Evolutionary conservation across 176 grass and related monocot genomes (phyloP).

Genomic region (Avena sativa): DNA sequence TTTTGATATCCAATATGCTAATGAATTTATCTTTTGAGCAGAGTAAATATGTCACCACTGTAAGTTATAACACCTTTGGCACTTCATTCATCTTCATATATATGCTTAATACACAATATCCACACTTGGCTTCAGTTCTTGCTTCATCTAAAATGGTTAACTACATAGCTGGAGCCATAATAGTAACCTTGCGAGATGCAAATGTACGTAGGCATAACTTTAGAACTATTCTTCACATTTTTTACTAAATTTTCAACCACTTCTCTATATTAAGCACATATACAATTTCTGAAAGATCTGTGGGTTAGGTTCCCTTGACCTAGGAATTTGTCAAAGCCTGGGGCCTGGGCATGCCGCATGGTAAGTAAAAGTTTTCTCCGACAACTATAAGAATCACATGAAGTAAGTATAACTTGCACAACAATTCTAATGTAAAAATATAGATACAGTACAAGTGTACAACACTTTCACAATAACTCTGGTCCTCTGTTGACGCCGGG

Average conservation of each 20-base stretch:
- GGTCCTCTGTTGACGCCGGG: too few species aligned
- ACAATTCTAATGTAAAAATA: too few species aligned
- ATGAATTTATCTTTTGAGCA: background rate
- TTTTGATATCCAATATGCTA: background rate
- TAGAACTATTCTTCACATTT: background rate
- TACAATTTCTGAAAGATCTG: background rate
- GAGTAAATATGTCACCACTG: background rate
- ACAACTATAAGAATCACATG: too few species aligned
- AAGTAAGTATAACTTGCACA: too few species aligned
- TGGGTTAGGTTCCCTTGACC: background rate
- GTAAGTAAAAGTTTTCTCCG: too few species aligned
- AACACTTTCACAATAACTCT: too few species aligned
- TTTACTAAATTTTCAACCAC: background rate
- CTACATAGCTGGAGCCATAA: background rate
- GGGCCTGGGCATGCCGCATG: too few species aligned
- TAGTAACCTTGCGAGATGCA: background rate
- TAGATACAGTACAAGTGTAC: too few species aligned
- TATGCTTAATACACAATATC: background rate
- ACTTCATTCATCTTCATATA: too few species aligned
- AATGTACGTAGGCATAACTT: conserved; percentile 4
- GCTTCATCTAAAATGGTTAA: conserved; percentile 3
- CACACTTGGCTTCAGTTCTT: background rate
- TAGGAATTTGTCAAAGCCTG: too few species aligned
- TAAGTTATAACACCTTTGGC: background rate
- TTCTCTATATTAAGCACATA: background rate